Evolutionary conservation across 805 yeast genomes (phyloP), one percentile per base, ranked within the genome.

Genomic region (Pichia rugopelliculosa): DNA sequence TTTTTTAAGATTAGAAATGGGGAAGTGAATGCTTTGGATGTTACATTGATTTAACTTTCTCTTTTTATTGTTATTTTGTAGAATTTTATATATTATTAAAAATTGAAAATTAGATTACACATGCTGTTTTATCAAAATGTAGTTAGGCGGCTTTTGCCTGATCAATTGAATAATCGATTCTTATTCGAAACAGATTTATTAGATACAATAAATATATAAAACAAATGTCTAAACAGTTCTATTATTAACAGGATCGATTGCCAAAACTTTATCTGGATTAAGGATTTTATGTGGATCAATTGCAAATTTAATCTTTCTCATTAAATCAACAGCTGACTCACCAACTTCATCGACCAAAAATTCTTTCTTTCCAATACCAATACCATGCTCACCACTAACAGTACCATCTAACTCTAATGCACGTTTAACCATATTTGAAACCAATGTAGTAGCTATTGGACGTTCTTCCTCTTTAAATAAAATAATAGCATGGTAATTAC

Each of bases 311-410:
- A 87, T 62, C 57, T 77, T 76, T 57, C 96, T 75, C 96, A 88
- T 88, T 52, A 81, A 59, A 54, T 77, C 77, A n/a, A 88, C 70
- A 0, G 90, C 74, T 21, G 76, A 81, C 34, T 69, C 73, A 0
- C 95, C 95, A 21, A 83, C 66, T 64, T 88, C 96, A 45, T 74
- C 72, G 10, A 72, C 63, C 40, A 88, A 65, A 54, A 72, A 83
- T 34, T 72, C 77, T 51, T 87, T 70, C 62, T 87, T 88, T 42
- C 93, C 95, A 56, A 79, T 74, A 0, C 96, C 96, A 41, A 87
- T 79, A 23, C 96, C 96, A 58, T 87, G 96, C 58, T 87, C 96
- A 25, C 96, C 96, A 0, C 91, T 84, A 56, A 89, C 82, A 0
- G 96, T 88, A 5, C 96, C 96, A 39, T 87, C 95, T 30, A 79